phyloP scores from a whole-genome alignment of 78 protist genomes.

The Polysphondylium violaceum region DNA sequence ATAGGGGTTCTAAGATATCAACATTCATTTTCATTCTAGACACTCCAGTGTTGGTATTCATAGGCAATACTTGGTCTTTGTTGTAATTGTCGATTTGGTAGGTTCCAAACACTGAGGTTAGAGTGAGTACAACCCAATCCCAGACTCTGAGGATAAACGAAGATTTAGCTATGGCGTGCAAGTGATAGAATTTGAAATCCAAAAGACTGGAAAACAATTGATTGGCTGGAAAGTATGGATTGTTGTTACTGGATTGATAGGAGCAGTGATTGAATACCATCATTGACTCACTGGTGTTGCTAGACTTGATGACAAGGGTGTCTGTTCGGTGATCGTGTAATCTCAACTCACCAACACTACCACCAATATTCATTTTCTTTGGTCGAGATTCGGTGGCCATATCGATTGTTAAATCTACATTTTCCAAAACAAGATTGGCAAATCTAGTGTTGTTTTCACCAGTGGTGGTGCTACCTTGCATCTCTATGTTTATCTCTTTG shows the following conservation, averaged over 20 bases:
- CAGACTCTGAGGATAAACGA: constrained; percentile 59
- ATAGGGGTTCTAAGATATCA: not conserved
- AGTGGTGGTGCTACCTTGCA: no score
- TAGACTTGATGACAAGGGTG: not conserved
- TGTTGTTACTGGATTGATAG: not conserved
- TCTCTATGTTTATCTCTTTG: not conserved
- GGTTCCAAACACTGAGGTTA: constrained; percentile 42
- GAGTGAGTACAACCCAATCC: constrained; percentile 33
- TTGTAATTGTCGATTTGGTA: constrained; percentile 37
- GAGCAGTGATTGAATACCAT: constrained; percentile 36
- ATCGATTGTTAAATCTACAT: not conserved
- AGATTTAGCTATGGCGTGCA: constrained; percentile 14
- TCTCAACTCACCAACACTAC: constrained; percentile 14
- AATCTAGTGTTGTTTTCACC: not conserved
- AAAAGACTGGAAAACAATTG: constrained; percentile 29
- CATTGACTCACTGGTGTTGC: not conserved
- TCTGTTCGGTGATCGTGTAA: constrained; percentile 19
- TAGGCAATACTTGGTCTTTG: not conserved
- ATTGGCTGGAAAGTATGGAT: not conserved
- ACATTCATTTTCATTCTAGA: constrained; percentile 69
- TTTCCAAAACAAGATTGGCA: not conserved
- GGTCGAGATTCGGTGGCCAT: constrained; percentile 48
- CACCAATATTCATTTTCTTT: constrained; percentile 59
- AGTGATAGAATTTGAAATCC: constrained; percentile 24
- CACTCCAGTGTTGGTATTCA: not conserved